phyloP scores from a whole-genome alignment of 2,329 filamentous ascomycete genomes.

The Pestalotiopsis sp. region DNA sequence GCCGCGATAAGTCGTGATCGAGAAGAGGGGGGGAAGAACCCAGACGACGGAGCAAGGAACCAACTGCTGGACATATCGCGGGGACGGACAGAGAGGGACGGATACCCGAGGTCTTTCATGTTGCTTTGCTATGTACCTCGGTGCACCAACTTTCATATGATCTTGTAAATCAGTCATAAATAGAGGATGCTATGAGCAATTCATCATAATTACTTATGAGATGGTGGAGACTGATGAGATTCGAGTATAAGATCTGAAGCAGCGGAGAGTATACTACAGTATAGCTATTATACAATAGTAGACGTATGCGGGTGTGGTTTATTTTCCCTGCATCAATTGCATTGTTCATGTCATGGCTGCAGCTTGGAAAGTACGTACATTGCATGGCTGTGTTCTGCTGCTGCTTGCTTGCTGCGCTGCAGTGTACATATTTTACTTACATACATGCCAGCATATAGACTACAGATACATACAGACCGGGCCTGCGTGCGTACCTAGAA shows the following conservation, averaged over 20 bases:
- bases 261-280: neutral
- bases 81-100: neutral
- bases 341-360: constrained; percentile 9
- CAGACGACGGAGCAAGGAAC: neutral
- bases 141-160: neutral
- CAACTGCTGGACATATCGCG: neutral
- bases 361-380: neutral
- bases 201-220: too few relatives aligned
- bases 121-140: neutral
- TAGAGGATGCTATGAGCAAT: too few relatives aligned
- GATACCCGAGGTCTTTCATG: neutral
- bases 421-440: too few relatives aligned
- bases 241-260: too few relatives aligned
- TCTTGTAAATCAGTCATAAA: too few relatives aligned
- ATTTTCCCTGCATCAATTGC: constrained; percentile 6
- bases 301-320: neutral
- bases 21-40: neutral
- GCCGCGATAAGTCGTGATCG: neutral
- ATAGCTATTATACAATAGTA: neutral
- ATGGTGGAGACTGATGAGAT: too few relatives aligned
- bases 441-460: too few relatives aligned
- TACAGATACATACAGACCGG: neutral
- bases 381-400: neutral
- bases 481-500: neutral
- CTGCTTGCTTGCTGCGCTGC: neutral